phyloP scores from a whole-genome alignment of 805 yeast genomes.

The Saccharomyces mikatae region DNA sequence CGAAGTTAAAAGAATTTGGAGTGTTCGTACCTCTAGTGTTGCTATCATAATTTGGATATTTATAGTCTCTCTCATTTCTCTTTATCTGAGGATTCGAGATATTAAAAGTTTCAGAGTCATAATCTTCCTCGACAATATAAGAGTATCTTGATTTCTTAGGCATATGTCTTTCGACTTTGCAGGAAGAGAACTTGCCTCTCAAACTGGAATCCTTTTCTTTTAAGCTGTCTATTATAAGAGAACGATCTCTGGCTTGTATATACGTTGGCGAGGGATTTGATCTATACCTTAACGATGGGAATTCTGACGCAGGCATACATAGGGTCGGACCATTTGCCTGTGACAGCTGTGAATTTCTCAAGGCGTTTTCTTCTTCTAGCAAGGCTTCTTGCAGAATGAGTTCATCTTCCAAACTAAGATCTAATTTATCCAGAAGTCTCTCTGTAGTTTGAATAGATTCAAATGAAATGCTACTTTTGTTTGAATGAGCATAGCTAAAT shows the following conservation, averaged over 20 bases:
- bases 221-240: background rate
- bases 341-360: background rate
- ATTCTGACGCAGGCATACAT: conserved; percentile 30
- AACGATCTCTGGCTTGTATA: background rate
- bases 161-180: conserved; percentile 25
- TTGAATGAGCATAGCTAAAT: conserved; percentile 3
- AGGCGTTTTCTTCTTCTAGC: conserved; percentile 10
- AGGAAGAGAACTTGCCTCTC: conserved; percentile 13
- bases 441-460: conserved; percentile 27
- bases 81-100: background rate
- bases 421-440: conserved; percentile 28
- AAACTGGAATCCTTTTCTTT: conserved; percentile 2
- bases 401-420: conserved; percentile 28
- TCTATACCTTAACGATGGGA: conserved; percentile 21
- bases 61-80: background rate
- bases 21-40: background rate
- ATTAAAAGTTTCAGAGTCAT: conserved; percentile 8
- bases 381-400: conserved; percentile 22
- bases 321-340: conserved; percentile 7
- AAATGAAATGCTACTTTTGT: conserved; percentile 22
- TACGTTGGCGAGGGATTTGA: background rate
- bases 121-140: conserved; percentile 29
- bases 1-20: conserved; percentile 9
- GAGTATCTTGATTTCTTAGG: conserved; percentile 25
- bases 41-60: background rate